Evolutionary conservation across 2,329 filamentous ascomycete genomes (phyloP).

Genomic region (Ascocoryne sarcoides): DNA sequence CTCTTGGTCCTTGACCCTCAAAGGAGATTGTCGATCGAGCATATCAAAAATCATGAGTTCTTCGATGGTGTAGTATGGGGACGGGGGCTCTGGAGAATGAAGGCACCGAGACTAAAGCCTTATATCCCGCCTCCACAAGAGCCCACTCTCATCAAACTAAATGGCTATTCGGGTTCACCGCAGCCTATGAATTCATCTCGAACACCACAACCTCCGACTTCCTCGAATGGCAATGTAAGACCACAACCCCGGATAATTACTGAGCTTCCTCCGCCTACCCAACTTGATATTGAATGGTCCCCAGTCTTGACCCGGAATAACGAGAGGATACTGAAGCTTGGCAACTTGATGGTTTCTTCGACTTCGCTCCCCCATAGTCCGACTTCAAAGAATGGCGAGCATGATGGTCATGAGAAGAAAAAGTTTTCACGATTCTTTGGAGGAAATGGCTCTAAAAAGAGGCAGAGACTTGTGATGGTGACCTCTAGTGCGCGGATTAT

Average conservation of each 20-base stretch:
- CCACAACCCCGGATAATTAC: slow-evolving; percentile 78
- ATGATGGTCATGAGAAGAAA: slow-evolving; percentile 76
- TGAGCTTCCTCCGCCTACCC: slow-evolving; percentile 90
- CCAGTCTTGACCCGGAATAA: slow-evolving; percentile 85
- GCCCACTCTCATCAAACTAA: slow-evolving; percentile 64
- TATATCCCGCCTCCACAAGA: slow-evolving; percentile 73
- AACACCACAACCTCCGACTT: slow-evolving; percentile 29
- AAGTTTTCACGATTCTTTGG: slow-evolving; percentile 93
- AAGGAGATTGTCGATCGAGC: slow-evolving; percentile 78
- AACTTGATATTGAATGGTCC: slow-evolving; percentile 97
- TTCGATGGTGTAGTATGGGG: slow-evolving; percentile 85
- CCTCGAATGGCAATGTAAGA: slow-evolving; percentile 36
- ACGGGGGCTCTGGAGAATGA: slow-evolving; percentile 76
- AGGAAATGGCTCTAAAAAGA: slow-evolving; percentile 82
- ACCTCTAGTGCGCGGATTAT: slow-evolving; percentile 87
- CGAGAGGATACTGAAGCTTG: slow-evolving; percentile 88
- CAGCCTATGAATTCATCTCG: slow-evolving; percentile 23
- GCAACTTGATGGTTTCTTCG: slow-evolving; percentile 78
- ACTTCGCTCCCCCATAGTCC: slow-evolving; percentile 69
- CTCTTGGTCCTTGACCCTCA: slow-evolving; percentile 83
- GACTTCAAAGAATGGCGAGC: slow-evolving; percentile 58
- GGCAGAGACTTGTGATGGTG: slow-evolving; percentile 87
- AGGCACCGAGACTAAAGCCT: slow-evolving; percentile 77
- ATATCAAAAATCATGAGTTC: slow-evolving; percentile 94
- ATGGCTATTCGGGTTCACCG: slow-evolving; percentile 34